These are phyloP conservation scores for Solanum virginianum DNA, from an alignment of 257 asterid species.

Conservation along the genomic window DNA sequence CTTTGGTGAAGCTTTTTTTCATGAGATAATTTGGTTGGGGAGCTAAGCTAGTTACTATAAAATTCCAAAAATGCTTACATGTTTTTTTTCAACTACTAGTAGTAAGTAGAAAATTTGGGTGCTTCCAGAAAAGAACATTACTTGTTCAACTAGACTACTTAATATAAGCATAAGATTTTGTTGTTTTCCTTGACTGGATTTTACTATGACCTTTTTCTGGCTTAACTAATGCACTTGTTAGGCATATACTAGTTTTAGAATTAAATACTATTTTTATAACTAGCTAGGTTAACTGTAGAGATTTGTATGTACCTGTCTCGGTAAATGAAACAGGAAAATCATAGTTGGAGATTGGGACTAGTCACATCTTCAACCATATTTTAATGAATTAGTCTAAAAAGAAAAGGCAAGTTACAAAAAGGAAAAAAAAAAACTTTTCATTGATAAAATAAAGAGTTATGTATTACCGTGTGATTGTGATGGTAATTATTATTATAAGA, in stretches of 20 bases:
- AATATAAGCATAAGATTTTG: background rate
- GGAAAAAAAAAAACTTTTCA: background rate
- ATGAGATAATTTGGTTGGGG: background rate
- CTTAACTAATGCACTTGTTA: slow-evolving; percentile 15
- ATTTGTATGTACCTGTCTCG: slow-evolving; percentile 29
- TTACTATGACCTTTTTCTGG: background rate
- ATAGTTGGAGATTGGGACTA: slow-evolving; percentile 53
- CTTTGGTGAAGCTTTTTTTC: background rate
- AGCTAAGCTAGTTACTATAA: background rate
- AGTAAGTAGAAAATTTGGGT: background rate
- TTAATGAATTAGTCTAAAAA: background rate
- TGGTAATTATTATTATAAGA: slow-evolving; percentile 7
- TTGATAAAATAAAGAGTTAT: slow-evolving; percentile 3
- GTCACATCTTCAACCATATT: slow-evolving; percentile 27
- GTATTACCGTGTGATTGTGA: slow-evolving; percentile 52
- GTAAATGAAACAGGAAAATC: slow-evolving; percentile 64
- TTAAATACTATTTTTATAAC: background rate
- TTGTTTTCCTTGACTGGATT: background rate
- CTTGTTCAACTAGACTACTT: slow-evolving; percentile 24
- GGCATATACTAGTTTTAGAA: slow-evolving; percentile 7
- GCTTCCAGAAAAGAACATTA: slow-evolving; percentile 18
- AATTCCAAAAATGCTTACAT: background rate
- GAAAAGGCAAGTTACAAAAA: background rate
- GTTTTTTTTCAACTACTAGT: background rate
- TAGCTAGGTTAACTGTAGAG: background rate